A percentile compares a stretch with the other conserved stretches of the same genome.
phyloP scores from a whole-genome alignment of 2,329 filamentous ascomycete genomes.

The Nemania abortiva region DNA sequence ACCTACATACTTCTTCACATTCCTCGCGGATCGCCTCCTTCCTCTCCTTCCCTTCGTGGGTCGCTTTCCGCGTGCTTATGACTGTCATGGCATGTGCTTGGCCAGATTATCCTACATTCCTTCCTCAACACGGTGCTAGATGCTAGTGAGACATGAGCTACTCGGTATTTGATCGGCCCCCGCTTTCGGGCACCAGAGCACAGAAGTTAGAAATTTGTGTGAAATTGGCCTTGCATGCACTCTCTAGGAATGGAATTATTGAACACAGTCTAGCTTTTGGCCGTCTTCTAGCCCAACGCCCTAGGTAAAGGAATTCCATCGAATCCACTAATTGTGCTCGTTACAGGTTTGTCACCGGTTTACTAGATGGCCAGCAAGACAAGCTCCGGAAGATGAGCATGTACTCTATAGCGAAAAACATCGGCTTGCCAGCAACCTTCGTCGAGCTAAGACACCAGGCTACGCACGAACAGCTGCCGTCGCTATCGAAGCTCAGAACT shows the following conservation, averaged over 20 bases:
- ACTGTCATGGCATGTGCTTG: slow-evolving; percentile 1
- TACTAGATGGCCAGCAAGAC: slow-evolving; percentile 79
- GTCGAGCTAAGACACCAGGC: slow-evolving; percentile 91
- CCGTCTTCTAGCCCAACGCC: slow-evolving; percentile 13
- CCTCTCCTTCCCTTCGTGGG: slow-evolving; percentile 3
- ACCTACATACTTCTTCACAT: neutral
- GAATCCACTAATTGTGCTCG: slow-evolving; percentile 28
- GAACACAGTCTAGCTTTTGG: slow-evolving; percentile 6
- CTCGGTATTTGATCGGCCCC: slow-evolving; percentile 15
- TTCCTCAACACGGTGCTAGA: slow-evolving; percentile 6
- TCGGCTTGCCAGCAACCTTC: slow-evolving; percentile 80
- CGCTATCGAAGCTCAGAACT: slow-evolving; percentile 76
- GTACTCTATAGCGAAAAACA: slow-evolving; percentile 76
- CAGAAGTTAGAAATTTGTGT: neutral
- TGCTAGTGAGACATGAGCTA: slow-evolving; percentile 1
- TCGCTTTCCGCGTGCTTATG: slow-evolving; percentile 1
- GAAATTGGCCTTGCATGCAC: slow-evolving; percentile 21
- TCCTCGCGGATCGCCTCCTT: neutral
- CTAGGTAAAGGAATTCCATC: slow-evolving; percentile 21
- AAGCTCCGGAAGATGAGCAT: slow-evolving; percentile 76
- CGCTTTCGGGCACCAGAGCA: slow-evolving; percentile 11
- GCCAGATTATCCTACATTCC: slow-evolving; percentile 2
- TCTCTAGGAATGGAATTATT: slow-evolving; percentile 11
- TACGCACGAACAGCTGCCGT: slow-evolving; percentile 88
- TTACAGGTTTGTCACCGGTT: slow-evolving; percentile 80